phyloP scores from a whole-genome alignment of 2,329 filamentous ascomycete species.

The Purpureocillium takamizusanense region DNA sequence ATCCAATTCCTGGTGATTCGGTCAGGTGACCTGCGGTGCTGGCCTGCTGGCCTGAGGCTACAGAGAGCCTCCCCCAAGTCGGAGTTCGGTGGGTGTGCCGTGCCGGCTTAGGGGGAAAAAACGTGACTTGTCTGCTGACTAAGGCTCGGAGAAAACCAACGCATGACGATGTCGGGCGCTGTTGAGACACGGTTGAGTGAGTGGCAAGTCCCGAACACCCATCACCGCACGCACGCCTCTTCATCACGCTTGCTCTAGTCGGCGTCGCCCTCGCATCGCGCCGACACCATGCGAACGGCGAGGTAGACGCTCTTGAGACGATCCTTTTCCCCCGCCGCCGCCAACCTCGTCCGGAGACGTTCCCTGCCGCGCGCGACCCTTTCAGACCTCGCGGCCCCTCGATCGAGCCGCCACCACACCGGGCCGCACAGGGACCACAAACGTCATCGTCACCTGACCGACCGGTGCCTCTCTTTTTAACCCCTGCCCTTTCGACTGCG shows the following conservation, averaged over 20 bases:
- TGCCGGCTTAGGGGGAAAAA: too few species aligned
- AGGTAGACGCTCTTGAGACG: conserved; percentile 5
- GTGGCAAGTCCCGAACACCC: conserved; percentile 1
- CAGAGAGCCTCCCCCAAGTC: too few species aligned
- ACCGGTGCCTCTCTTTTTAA: neutral
- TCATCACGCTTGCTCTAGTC: neutral
- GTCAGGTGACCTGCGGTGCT: conserved; percentile 2
- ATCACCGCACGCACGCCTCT: neutral
- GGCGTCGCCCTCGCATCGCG: neutral
- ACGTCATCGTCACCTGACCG: neutral
- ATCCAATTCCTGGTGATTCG: conserved; percentile 1
- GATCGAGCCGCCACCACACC: neutral
- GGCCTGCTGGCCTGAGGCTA: too few species aligned
- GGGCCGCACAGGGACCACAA: neutral
- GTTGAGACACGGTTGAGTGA: neutral
- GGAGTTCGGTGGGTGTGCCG: too few species aligned
- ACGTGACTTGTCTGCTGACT: conserved; percentile 7
- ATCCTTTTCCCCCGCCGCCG: neutral
- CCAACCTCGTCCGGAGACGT: too few species aligned
- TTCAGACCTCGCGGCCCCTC: neutral
- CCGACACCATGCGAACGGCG: conserved; percentile 10
- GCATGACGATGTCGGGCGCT: too few species aligned
- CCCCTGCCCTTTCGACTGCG: neutral
- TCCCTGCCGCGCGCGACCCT: too few species aligned
- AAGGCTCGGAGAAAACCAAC: neutral